Conservation (phyloP, 2,329 filamentous ascomycete species). For the Aspergillus thermomutatus region DNA sequence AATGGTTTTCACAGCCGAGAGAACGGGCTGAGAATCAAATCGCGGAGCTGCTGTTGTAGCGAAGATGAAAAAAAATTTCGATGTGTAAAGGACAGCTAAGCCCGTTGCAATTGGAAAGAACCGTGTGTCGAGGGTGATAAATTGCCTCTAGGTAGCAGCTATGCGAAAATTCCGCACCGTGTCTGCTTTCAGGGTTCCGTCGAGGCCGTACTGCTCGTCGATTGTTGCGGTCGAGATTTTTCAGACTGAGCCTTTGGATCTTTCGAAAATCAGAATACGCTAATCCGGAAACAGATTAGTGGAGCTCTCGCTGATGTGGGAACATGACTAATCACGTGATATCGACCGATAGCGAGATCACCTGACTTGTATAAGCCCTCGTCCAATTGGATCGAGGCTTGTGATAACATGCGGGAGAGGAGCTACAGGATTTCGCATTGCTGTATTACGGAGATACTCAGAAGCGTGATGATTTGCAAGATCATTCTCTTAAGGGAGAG, state of each 20-base stretch:
- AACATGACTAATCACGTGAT: constrained; percentile 21
- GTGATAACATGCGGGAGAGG: background rate
- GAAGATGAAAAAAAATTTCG: constrained; percentile 8
- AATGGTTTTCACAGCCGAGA: constrained; percentile 9
- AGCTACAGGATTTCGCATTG: background rate
- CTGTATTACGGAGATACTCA: constrained; percentile 12
- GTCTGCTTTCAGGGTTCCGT: constrained; percentile 28
- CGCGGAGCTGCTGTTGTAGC: constrained; percentile 1
- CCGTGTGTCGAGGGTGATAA: constrained; percentile 9
- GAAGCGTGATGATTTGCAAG: background rate
- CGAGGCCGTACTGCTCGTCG: constrained; percentile 35
- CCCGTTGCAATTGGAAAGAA: constrained; percentile 9
- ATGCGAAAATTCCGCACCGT: constrained; percentile 20
- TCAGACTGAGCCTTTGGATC: constrained; percentile 34
- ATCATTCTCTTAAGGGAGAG: background rate
- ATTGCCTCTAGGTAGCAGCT: constrained; percentile 20
- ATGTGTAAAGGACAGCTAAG: constrained; percentile 2
- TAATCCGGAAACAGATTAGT: constrained; percentile 27
- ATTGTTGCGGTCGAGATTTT: constrained; percentile 40
- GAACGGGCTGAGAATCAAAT: constrained; percentile 4
- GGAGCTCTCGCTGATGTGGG: constrained; percentile 15
- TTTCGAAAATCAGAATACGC: constrained; percentile 39
- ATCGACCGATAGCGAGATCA: constrained; percentile 21
- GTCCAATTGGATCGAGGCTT: constrained; percentile 9
- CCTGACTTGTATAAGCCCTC: constrained; percentile 26